Percentiles rank a stretch among this genome's conserved stretches.
phyloP scores from a whole-genome alignment of 176 grass and related monocot genomes.

The Triticum turgidum region DNA sequence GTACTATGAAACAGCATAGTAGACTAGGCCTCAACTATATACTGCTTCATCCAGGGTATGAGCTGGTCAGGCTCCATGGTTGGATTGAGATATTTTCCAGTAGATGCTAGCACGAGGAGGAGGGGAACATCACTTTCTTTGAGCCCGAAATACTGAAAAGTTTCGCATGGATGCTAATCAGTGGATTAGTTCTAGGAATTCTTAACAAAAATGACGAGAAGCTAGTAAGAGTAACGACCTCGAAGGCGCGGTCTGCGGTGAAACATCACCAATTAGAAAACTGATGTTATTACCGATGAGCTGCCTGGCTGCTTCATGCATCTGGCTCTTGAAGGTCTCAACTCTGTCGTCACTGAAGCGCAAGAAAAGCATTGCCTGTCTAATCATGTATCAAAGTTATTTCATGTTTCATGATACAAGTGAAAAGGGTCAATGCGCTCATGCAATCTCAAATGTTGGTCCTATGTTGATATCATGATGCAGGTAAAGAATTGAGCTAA shows the following conservation, averaged over 20 bases:
- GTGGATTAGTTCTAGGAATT: constrained; percentile 6
- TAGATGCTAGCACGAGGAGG: constrained; percentile 57
- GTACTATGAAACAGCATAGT: constrained; percentile 20
- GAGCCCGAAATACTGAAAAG: constrained; percentile 83
- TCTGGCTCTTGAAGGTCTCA: constrained; percentile 60
- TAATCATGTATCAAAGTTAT: constrained; percentile 4
- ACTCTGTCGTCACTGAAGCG: constrained; percentile 56
- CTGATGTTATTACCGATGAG: constrained; percentile 71
- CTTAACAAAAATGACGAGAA: not conserved
- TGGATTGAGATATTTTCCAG: constrained; percentile 71
- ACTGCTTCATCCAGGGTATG: constrained; percentile 74
- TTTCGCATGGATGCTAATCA: constrained; percentile 10
- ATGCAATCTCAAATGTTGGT: not conserved
- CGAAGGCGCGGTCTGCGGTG: constrained; percentile 53
- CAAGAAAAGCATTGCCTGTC: constrained; percentile 89
- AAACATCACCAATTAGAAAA: constrained; percentile 85
- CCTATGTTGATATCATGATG: constrained; percentile 19
- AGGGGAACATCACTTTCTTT: constrained; percentile 65
- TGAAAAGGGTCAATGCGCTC: not conserved
- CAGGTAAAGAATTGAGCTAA: constrained; percentile 23
- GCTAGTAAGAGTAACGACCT: constrained; percentile 48
- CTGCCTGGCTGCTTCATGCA: constrained; percentile 59
- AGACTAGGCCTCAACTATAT: constrained; percentile 57
- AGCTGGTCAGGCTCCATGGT: constrained; percentile 74
- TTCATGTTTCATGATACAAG: not conserved